These are phyloP conservation scores for Leptomonas seymouri DNA, from an alignment of 208 protist species.

Conservation along the genomic window DNA sequence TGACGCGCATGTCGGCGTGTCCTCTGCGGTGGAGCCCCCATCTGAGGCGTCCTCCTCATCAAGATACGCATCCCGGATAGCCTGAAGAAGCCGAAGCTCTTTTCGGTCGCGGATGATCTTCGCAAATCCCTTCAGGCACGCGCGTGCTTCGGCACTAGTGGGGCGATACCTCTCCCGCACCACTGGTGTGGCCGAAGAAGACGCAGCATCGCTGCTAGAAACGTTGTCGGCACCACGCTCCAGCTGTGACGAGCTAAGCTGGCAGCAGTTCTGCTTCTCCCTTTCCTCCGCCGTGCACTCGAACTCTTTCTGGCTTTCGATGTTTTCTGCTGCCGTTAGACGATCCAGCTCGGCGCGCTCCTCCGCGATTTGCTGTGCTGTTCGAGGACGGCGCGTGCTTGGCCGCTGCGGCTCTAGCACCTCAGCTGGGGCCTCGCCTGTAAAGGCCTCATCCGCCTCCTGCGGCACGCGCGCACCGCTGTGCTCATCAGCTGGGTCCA, in stretches of 20 bases:
- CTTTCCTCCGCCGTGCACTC: no score
- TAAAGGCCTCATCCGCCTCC: constrained; percentile 8
- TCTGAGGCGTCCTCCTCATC: background rate
- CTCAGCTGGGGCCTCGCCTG: background rate
- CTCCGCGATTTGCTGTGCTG: background rate
- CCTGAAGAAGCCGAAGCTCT: constrained; percentile 15
- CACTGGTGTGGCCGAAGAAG: background rate
- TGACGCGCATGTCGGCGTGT: background rate
- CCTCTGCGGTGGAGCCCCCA: no score
- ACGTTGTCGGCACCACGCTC: background rate
- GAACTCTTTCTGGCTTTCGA: background rate
- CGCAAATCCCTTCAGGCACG: background rate
- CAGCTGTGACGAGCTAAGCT: background rate
- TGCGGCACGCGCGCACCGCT: constrained; percentile 23
- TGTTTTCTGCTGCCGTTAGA: background rate
- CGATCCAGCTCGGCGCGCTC: constrained; percentile 10
- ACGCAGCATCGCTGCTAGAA: background rate
- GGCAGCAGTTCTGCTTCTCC: background rate
- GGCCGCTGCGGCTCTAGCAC: background rate
- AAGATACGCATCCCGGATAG: constrained; percentile 6
- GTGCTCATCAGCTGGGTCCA: constrained; percentile 18
- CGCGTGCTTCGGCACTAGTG: constrained; percentile 15
- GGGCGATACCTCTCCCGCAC: background rate
- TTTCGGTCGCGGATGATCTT: constrained; percentile 2
- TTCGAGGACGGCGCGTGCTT: background rate